These are phyloP conservation scores for Coniferiporia weirii DNA, from an alignment of 1,284 basidiomycete genomes.

Conservation along the genomic window DNA sequence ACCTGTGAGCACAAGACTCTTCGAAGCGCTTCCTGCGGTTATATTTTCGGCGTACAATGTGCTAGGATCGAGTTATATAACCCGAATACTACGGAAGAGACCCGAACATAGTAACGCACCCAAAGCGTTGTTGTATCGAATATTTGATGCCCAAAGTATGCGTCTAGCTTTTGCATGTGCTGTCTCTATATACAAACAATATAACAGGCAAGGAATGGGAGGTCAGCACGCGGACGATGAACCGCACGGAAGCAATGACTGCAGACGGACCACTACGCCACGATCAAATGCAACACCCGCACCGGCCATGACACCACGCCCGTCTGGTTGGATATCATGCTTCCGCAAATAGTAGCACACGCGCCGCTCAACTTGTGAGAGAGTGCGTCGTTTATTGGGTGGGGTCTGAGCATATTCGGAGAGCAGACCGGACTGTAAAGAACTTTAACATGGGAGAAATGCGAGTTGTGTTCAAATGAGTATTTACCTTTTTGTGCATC, in stretches of 20 bases:
- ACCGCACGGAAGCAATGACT: not conserved
- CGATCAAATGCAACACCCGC: conserved; percentile 17
- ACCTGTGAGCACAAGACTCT: conserved; percentile 8
- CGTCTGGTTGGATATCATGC: conserved; percentile 2
- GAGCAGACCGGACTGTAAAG: conserved; percentile 11
- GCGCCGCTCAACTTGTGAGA: conserved; percentile 9
- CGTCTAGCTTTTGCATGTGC: conserved; percentile 16
- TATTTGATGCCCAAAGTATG: conserved; percentile 12
- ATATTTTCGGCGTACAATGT: conserved; percentile 11
- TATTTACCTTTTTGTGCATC: conserved; percentile 15
- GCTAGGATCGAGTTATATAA: not conserved
- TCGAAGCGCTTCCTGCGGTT: conserved; percentile 10
- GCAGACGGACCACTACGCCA: conserved; percentile 12
- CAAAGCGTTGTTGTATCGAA: conserved; percentile 17
- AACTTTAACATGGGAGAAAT: not conserved
- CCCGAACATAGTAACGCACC: conserved; percentile 1
- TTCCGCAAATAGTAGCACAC: conserved; percentile 7
- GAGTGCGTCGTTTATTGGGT: conserved; percentile 1
- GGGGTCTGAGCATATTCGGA: conserved; percentile 7
- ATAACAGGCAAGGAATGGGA: not conserved
- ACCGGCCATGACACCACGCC: conserved; percentile 14
- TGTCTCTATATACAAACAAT: conserved; percentile 1
- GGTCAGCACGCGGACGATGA: not conserved
- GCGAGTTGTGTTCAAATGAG: not conserved
- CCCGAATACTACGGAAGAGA: not conserved